These are phyloP conservation scores for Chloranthus sessilifolius DNA, from an alignment of 164 flowering plant genomes.

Conservation along the genomic window DNA sequence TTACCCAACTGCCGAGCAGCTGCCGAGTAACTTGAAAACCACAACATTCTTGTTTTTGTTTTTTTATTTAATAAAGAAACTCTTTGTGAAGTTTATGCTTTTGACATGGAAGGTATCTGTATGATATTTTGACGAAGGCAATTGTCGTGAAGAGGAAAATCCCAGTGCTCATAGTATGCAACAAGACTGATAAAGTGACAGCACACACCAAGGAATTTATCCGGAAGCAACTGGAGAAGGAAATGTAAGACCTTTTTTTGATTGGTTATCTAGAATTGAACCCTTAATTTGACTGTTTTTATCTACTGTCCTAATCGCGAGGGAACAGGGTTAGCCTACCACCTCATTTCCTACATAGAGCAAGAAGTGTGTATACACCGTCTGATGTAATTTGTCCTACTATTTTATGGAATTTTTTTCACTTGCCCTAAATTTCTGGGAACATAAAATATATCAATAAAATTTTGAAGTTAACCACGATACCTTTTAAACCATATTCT, in stretches of 20 bases:
- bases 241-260: conserved; percentile 49
- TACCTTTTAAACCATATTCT: too few species aligned
- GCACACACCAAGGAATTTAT: conserved; percentile 94
- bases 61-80: not conserved
- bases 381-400: too few species aligned
- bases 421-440: too few species aligned
- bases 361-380: too few species aligned
- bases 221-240: conserved; percentile 88
- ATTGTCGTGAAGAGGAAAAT: conserved; percentile 68
- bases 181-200: conserved; percentile 89
- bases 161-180: conserved; percentile 80
- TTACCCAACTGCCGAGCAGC: conserved; percentile 79
- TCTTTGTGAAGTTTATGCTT: conserved; percentile 4
- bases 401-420: too few species aligned
- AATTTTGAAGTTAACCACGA: too few species aligned
- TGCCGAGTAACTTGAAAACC: conserved; percentile 56
- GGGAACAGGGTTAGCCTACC: too few species aligned
- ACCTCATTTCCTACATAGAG: too few species aligned
- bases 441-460: too few species aligned
- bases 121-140: conserved; percentile 84
- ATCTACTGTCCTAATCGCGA: too few species aligned
- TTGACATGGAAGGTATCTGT: conserved; percentile 60
- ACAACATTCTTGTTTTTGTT: not conserved
- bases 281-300: not conserved
- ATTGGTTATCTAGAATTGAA: not conserved